These are phyloP conservation scores for Apiospora phragmitis DNA, from an alignment of 2,329 filamentous ascomycete species.

Conservation along the genomic window DNA sequence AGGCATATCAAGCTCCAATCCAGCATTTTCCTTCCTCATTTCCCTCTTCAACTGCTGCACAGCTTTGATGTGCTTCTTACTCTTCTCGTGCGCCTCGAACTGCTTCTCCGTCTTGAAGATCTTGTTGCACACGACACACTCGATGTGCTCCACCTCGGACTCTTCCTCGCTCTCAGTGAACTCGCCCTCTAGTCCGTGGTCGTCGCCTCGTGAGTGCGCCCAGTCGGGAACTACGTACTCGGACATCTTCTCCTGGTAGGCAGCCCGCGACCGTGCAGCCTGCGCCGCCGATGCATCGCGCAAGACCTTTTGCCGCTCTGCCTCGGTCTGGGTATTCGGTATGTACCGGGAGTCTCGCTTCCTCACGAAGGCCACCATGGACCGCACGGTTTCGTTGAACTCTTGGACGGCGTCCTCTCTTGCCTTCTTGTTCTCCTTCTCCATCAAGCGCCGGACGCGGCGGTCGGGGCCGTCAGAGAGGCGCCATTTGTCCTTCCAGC, in stretches of 20 bases:
- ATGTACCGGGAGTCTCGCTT: conserved; percentile 89
- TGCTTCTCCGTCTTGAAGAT: conserved; percentile 90
- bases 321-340: conserved; percentile 74
- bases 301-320: conserved; percentile 75
- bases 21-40: conserved; percentile 77
- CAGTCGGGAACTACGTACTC: conserved; percentile 70
- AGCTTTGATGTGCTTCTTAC: conserved; percentile 92
- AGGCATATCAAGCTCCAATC: conserved; percentile 38
- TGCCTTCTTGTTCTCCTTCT: conserved; percentile 88
- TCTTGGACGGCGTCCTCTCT: conserved; percentile 82
- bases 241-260: conserved; percentile 72
- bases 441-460: conserved; percentile 78
- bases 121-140: conserved; percentile 77
- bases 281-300: conserved; percentile 81
- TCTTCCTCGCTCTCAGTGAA: conserved; percentile 64
- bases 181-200: conserved; percentile 43
- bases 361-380: conserved; percentile 82
- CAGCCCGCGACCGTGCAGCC: conserved; percentile 78
- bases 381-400: conserved; percentile 89
- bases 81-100: conserved; percentile 87
- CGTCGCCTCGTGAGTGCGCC: conserved; percentile 63
- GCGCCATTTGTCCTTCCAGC: conserved; percentile 86
- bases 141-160: conserved; percentile 60
- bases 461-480: conserved; percentile 86
- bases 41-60: conserved; percentile 76